These are phyloP conservation scores for Hansenula sp. DNA, from an alignment of 1,139 yeast species.

Conservation along the genomic window DNA sequence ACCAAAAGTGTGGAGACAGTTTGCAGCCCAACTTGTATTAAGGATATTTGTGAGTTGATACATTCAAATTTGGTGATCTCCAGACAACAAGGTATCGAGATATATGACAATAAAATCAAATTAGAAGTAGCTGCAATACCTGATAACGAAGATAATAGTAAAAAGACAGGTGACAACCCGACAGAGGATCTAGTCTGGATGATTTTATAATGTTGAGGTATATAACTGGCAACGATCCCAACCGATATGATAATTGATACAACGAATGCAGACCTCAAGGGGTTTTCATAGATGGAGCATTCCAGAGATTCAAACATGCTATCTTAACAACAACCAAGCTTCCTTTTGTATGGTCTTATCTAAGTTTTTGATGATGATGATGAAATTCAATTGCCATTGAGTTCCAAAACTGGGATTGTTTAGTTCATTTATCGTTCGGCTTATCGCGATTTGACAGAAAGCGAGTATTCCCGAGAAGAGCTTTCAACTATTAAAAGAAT, in stretches of 20 bases:
- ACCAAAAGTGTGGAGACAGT: constrained; percentile 62
- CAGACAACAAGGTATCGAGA: constrained; percentile 52
- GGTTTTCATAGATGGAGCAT: constrained; percentile 12
- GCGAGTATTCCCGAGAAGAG: too few relatives aligned
- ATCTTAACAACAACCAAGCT: too few relatives aligned
- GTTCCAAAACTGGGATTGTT: too few relatives aligned
- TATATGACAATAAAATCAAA: constrained; percentile 54
- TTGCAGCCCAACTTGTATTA: constrained; percentile 69
- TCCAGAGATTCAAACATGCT: background rate
- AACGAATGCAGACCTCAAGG: constrained; percentile 15
- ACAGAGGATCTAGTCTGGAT: constrained; percentile 61
- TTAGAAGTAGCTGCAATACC: constrained; percentile 70
- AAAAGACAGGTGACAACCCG: constrained; percentile 73
- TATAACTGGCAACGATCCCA: constrained; percentile 71
- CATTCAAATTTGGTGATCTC: constrained; percentile 54
- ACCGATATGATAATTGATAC: constrained; percentile 29
- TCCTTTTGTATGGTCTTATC: background rate
- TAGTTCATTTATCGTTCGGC: too few relatives aligned
- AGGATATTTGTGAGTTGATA: constrained; percentile 62
- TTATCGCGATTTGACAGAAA: too few relatives aligned
- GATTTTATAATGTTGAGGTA: constrained; percentile 73
- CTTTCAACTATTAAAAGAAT: too few relatives aligned
- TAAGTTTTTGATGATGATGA: too few relatives aligned
- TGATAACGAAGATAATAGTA: constrained; percentile 70
- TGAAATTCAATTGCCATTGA: too few relatives aligned